A percentile compares a stretch with the other conserved stretches of the same genome.
Conservation (phyloP, 2,329 filamentous ascomycete species). For the Colletotrichum karsti region DNA sequence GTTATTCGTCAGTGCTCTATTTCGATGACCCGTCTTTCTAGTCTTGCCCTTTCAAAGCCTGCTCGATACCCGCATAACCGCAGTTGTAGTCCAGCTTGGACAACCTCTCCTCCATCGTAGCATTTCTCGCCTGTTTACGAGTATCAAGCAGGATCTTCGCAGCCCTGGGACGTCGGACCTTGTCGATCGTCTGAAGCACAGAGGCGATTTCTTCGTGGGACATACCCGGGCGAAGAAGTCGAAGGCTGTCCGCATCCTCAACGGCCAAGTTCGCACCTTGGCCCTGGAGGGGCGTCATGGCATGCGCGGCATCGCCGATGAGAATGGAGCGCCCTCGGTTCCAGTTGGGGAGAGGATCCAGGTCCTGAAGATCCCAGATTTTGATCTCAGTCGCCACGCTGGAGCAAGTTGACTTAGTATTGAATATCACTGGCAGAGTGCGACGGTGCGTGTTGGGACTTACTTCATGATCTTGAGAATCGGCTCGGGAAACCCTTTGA, state of each 20-base stretch:
- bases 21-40: too few species aligned
- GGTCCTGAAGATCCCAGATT: constrained; percentile 53
- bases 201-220: constrained; percentile 2
- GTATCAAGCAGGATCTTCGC: neutral
- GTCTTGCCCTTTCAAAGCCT: too few species aligned
- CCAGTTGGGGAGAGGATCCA: constrained; percentile 47
- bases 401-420: too few species aligned
- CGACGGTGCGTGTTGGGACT: too few species aligned
- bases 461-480: neutral
- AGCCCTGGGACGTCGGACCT: neutral
- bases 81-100: neutral
- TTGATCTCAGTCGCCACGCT: constrained; percentile 39
- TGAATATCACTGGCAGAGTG: too few species aligned
- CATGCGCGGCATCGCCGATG: constrained; percentile 32
- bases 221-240: constrained; percentile 14
- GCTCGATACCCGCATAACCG: too few species aligned
- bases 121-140: neutral
- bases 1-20: too few species aligned
- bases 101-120: neutral
- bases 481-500: neutral
- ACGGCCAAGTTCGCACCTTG: constrained; percentile 50
- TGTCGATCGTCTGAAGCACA: neutral
- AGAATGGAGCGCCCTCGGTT: constrained; percentile 30
- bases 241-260: constrained; percentile 48
- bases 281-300: constrained; percentile 47